Base-by-base conservation (phyloP, 441 rosid genomes). In the Arabidopsis hybrid region DNA sequence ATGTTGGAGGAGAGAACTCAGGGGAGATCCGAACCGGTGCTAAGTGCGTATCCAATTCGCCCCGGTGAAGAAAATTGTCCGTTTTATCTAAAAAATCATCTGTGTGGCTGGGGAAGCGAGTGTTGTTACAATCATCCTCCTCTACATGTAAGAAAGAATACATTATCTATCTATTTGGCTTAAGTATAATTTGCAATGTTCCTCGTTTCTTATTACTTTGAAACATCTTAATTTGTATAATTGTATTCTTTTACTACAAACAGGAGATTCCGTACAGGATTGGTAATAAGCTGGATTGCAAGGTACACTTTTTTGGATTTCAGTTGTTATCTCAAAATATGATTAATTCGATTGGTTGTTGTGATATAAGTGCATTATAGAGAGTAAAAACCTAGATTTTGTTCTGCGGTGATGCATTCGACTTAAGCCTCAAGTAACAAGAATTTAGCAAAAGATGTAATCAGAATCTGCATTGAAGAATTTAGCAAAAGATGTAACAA, bases 201-300 rank as follows among this genome's bases (percentile, higher is more conserved):
- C n/a, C 26, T 14, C 26, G 2, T 57, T 16, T 2, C 61, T 7
- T 31, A 7, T 8, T 1, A 5, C 59, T 55, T 31, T 31, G 9
- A 6, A 34, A 57, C 42, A 57, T 56, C 40, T 57, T 34, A 34
- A 50, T 55, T n/a, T n/a, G n/a, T n/a, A n/a, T n/a, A n/a, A n/a
- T 7, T 7, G 39, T 12, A 6, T 31, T 55, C 14, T 32, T 7
- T 31, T 2, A 11, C n/a, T 31, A 31, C 55, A 50, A 18, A 31
- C 39, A 55, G 60, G 39, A 55, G 39, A 3, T 55, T 31, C 6
- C 38, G 0, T 0, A 31, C 1, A 32, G 8, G 39, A 35, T 8
- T 35, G 18, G 7, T 57, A 13, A 1, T 13, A 7, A 8, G 61
- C 42, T 9, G 29, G 12, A 16, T 57, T 57, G 43, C 35, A 57